These are phyloP conservation scores for Entomophthora muscae DNA, from an alignment of 371 early-diverging fungal genomes.

Conservation along the genomic window DNA sequence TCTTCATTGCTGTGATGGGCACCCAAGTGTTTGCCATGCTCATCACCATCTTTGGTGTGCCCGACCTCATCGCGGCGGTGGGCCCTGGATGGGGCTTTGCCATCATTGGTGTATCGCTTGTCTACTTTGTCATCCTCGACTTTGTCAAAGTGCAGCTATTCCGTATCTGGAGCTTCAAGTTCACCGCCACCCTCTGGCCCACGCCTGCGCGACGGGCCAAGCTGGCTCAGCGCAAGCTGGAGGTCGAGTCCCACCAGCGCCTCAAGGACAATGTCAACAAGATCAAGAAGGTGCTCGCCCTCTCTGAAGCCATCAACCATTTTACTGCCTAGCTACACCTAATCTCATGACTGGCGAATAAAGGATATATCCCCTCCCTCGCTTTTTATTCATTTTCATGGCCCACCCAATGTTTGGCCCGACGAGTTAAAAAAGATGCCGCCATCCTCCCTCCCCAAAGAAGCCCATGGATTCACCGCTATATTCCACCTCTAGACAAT, in stretches of 20 bases:
- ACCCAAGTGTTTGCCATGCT: constrained; percentile 83
- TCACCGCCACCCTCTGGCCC: constrained; percentile 51
- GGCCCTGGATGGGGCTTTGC: constrained; percentile 30
- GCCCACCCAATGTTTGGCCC: no score
- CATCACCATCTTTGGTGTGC: constrained; percentile 61
- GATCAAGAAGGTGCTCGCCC: constrained; percentile 3
- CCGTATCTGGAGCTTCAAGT: constrained; percentile 45
- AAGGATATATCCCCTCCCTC: no score
- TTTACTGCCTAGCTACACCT: no score
- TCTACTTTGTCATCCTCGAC: constrained; percentile 51
- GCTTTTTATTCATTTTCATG: no score
- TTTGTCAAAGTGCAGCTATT: constrained; percentile 56
- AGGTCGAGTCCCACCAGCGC: neutral
- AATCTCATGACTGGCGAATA: no score
- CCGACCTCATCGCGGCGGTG: constrained; percentile 26
- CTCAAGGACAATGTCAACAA: neutral
- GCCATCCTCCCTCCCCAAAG: no score
- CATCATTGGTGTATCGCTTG: constrained; percentile 30
- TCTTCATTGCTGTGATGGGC: constrained; percentile 63
- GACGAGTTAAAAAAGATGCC: no score
- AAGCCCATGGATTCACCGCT: no score
- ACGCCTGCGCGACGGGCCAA: constrained; percentile 33
- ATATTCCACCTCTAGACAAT: no score
- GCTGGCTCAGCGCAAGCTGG: constrained; percentile 13
- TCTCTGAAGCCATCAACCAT: no score